Conservation (phyloP, 352 stramenopile genomes). For the Globisporangium solare region DNA sequence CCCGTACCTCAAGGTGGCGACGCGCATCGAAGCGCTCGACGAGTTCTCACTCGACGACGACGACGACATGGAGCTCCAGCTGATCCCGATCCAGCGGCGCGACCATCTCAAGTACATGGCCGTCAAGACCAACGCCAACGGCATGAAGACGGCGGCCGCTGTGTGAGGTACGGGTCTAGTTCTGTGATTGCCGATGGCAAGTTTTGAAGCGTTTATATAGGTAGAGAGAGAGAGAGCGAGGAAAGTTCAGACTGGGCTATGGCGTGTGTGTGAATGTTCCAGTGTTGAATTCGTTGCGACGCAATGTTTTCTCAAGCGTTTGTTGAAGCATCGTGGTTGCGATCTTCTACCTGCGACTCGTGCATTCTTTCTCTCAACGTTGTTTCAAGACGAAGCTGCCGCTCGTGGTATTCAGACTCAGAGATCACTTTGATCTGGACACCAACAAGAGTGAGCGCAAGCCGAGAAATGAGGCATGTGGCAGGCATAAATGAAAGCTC, state of each 20-base stretch:
- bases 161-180: no score
- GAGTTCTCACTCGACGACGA: slow-evolving; percentile 54
- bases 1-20: slow-evolving; percentile 87
- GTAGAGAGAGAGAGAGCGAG: no score
- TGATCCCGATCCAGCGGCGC: slow-evolving; percentile 1
- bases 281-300: no score
- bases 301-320: no score
- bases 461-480: neutral
- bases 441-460: neutral
- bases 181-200: no score
- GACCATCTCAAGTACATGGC: slow-evolving; percentile 4
- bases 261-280: no score
- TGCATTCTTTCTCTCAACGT: no score
- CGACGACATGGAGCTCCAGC: slow-evolving; percentile 25
- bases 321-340: neutral
- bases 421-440: slow-evolving; percentile 8
- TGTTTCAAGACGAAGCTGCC: neutral
- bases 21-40: slow-evolving; percentile 71
- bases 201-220: no score
- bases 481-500: neutral
- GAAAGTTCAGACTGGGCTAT: no score
- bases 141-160: no score
- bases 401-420: slow-evolving; percentile 2
- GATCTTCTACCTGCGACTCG: neutral
- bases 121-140: neutral